Conservation (phyloP, 1,139 yeast genomes). For the Geotrichum reessii region DNA sequence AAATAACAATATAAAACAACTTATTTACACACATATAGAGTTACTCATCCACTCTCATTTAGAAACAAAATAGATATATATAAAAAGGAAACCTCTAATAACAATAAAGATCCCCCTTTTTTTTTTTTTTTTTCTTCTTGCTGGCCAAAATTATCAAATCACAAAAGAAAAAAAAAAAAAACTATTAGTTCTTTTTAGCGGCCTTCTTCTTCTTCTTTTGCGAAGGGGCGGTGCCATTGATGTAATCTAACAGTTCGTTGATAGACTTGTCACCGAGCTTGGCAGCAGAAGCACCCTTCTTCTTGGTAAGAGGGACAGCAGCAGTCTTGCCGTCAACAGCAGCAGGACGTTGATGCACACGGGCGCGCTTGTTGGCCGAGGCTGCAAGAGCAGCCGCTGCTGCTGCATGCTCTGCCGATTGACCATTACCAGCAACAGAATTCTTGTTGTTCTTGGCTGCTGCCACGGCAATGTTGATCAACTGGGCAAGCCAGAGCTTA, state of each 20-base stretch:
- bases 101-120: too few relatives aligned
- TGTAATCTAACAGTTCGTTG: constrained; percentile 36
- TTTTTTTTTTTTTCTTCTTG: too few relatives aligned
- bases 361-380: constrained; percentile 18
- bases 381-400: constrained; percentile 17
- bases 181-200: constrained; percentile 12
- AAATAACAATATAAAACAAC: too few relatives aligned
- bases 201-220: constrained; percentile 16
- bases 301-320: constrained; percentile 6
- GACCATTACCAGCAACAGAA: constrained; percentile 16
- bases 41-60: too few relatives aligned
- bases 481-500: constrained; percentile 53
- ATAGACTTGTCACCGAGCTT: constrained; percentile 28
- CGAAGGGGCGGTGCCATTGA: constrained; percentile 28
- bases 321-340: constrained; percentile 12
- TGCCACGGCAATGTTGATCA: constrained; percentile 36
- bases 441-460: constrained; percentile 26
- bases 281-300: constrained; percentile 18
- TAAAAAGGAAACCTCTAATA: too few relatives aligned
- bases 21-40: too few relatives aligned
- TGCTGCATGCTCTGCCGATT: constrained; percentile 18
- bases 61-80: too few relatives aligned
- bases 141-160: too few relatives aligned
- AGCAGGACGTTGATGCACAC: constrained; percentile 5
- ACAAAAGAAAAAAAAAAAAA: too few relatives aligned